Conservation (phyloP, 768 basidiomycete genomes). For the Lentinula sp. region DNA sequence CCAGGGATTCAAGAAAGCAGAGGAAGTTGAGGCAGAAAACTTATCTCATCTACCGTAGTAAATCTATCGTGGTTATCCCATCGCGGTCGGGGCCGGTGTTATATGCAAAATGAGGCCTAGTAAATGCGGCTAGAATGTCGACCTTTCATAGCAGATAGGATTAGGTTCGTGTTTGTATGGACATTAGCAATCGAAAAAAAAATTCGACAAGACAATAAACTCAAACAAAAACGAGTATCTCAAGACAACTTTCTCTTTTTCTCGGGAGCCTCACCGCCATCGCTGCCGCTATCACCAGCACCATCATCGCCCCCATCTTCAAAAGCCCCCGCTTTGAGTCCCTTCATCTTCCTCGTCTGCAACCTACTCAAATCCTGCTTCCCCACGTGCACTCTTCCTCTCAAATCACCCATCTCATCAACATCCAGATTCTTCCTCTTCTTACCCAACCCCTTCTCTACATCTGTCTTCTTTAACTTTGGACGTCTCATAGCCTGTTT, state of each 20-base stretch:
- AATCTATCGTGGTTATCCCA: too few species aligned
- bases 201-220: too few species aligned
- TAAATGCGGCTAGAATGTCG: too few species aligned
- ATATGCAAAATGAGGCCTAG: too few species aligned
- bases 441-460: slow-evolving; percentile 86
- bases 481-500: slow-evolving; percentile 79
- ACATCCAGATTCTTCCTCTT: slow-evolving; percentile 93
- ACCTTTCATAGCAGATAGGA: too few species aligned
- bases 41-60: too few species aligned
- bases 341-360: slow-evolving; percentile 97
- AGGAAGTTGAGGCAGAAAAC: background rate
- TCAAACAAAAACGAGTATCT: background rate
- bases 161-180: too few species aligned
- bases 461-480: slow-evolving; percentile 83
- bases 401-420: slow-evolving; percentile 96
- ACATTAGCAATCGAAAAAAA: too few species aligned
- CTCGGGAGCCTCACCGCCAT: background rate
- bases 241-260: background rate
- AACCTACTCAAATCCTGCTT: slow-evolving; percentile 84
- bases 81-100: too few species aligned
- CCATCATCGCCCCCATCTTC: background rate
- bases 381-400: slow-evolving; percentile 84
- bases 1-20: slow-evolving; percentile 60
- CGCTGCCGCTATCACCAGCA: background rate
- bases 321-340: slow-evolving; percentile 32